Percentiles rank a stretch among this genome's conserved stretches.
These are phyloP conservation scores for Thozetella sp. DNA, from an alignment of 495 filamentous ascomycete species.

Conservation along the genomic window DNA sequence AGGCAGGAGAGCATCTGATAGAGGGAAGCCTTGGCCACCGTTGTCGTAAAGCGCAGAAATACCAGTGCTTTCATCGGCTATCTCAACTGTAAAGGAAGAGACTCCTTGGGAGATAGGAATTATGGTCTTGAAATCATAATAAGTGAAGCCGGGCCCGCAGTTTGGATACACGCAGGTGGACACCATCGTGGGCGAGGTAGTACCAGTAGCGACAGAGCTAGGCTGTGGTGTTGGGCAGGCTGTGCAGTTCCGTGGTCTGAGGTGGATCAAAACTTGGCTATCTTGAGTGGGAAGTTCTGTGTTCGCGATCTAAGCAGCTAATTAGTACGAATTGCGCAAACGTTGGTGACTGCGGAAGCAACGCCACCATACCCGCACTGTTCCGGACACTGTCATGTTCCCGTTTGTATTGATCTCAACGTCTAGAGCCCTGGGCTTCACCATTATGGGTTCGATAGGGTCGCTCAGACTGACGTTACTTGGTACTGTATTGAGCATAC, in stretches of 20 bases:
- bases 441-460: neutral
- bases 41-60: neutral
- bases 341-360: neutral
- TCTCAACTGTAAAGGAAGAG: slow-evolving; percentile 13
- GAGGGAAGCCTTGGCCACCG: slow-evolving; percentile 10
- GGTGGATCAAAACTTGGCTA: neutral
- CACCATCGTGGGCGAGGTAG: neutral
- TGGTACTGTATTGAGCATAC: slow-evolving; percentile 15
- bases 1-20: slow-evolving; percentile 1
- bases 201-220: neutral
- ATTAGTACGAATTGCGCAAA: neutral
- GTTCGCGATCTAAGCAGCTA: neutral
- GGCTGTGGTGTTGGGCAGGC: neutral
- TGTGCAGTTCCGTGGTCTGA: neutral
- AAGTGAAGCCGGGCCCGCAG: slow-evolving; percentile 4
- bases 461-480: slow-evolving; percentile 7
- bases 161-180: slow-evolving; percentile 1
- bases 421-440: slow-evolving; percentile 5
- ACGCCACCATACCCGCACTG: slow-evolving; percentile 4
- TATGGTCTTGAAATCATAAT: slow-evolving; percentile 2
- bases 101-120: slow-evolving; percentile 3
- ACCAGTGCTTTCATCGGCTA: neutral
- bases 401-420: slow-evolving; percentile 3
- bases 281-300: neutral
- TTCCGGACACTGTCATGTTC: neutral